phyloP scores from a whole-genome alignment of 805 yeast genomes.

The Lipomyces chichibuensis region DNA sequence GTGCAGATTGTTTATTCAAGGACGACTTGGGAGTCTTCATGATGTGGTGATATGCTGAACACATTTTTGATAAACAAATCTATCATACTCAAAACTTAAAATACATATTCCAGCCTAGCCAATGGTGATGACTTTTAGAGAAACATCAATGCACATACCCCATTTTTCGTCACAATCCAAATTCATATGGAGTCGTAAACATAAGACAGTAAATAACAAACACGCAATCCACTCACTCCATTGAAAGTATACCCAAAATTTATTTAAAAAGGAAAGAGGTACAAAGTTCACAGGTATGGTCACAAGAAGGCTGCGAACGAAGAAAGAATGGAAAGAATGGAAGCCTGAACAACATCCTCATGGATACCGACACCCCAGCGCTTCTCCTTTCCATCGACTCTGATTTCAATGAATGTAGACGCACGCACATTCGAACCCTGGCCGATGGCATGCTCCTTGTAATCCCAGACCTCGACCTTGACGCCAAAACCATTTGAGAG shows the following conservation, averaged over 20 bases:
- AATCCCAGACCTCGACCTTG: constrained; percentile 63
- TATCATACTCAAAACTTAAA: not conserved
- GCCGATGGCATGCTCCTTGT: constrained; percentile 81
- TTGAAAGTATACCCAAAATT: not conserved
- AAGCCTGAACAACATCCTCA: constrained; percentile 86
- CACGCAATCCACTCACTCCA: not conserved
- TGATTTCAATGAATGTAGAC: constrained; percentile 71
- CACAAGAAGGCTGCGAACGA: constrained; percentile 37
- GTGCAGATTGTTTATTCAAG: not conserved
- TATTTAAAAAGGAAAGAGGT: not conserved
- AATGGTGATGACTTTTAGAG: not conserved
- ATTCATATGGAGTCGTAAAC: not conserved
- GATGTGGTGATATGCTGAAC: too few species aligned
- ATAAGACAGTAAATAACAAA: not conserved
- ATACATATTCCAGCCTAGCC: not conserved
- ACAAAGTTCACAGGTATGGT: not conserved
- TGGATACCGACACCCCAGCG: constrained; percentile 92
- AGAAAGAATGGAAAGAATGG: constrained; percentile 56
- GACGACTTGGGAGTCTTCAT: not conserved
- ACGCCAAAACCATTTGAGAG: constrained; percentile 53
- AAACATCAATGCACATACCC: not conserved
- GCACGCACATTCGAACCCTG: constrained; percentile 71
- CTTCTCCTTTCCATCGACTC: constrained; percentile 48
- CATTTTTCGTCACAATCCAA: not conserved
- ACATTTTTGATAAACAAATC: not conserved